A percentile compares a stretch with the other conserved stretches of the same genome.
Evolutionary conservation across 352 stramenopile species (phyloP).

Genomic region (Phytophthora cactorum): DNA sequence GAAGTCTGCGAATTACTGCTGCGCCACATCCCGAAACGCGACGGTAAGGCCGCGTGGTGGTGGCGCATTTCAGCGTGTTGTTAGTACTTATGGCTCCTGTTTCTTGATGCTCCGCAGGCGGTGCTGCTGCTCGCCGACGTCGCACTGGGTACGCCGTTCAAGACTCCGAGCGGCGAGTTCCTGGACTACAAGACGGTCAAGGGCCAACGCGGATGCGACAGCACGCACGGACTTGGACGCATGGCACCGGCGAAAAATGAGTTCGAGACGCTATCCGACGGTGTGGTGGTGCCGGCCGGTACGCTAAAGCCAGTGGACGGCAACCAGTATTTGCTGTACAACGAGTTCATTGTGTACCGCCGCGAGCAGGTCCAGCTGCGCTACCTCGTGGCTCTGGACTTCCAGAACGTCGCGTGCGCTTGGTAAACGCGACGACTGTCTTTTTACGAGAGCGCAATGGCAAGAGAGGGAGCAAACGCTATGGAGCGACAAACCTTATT

Average conservation of each 20-base stretch:
- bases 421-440: conserved; percentile 16
- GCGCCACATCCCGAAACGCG: conserved; percentile 30
- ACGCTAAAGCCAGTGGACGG: conserved; percentile 23
- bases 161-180: conserved; percentile 25
- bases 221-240: conserved; percentile 35
- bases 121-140: conserved; percentile 51
- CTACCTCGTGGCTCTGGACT: conserved; percentile 41
- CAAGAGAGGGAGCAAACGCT: not conserved
- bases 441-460: not conserved
- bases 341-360: conserved; percentile 58
- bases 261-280: conserved; percentile 34
- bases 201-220: conserved; percentile 32
- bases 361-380: conserved; percentile 51
- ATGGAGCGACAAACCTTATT: conserved; percentile 2
- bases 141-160: conserved; percentile 37
- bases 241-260: conserved; percentile 37
- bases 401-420: conserved; percentile 22
- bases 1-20: conserved; percentile 71
- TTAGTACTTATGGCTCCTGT: not conserved
- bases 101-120: conserved; percentile 14
- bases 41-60: conserved; percentile 14
- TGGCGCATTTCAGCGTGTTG: not conserved
- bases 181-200: conserved; percentile 39
- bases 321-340: conserved; percentile 44
- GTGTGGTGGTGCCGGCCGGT: conserved; percentile 47